Evolutionary conservation across 768 basidiomycete genomes (phyloP).

Genomic region (Boletus insuetus): DNA sequence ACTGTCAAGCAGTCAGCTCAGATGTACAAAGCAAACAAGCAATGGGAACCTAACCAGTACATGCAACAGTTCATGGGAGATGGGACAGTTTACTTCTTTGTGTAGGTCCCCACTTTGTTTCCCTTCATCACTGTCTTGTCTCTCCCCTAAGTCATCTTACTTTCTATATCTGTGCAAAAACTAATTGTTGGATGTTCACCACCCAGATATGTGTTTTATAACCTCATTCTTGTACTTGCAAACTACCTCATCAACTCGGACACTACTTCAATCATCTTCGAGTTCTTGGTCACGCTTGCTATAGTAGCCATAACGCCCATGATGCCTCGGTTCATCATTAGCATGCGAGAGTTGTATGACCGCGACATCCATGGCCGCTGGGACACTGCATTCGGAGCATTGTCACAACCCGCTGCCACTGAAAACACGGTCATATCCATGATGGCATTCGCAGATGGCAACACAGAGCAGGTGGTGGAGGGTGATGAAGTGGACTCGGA

Average conservation of each 20-base stretch:
- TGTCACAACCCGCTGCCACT: neutral
- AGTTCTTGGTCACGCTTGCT: neutral
- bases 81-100: slow-evolving; percentile 6
- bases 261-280: neutral
- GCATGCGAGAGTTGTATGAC: neutral
- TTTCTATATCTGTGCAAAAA: too few species aligned
- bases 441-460: neutral
- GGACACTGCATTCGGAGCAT: neutral
- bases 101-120: neutral
- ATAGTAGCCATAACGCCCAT: neutral
- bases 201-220: neutral
- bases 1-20: neutral
- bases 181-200: neutral
- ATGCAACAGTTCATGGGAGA: slow-evolving; percentile 1
- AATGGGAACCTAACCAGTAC: neutral
- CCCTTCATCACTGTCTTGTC: neutral
- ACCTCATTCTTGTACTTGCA: neutral
- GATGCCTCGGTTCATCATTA: neutral
- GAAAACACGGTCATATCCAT: neutral
- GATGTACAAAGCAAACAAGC: neutral
- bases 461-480: neutral
- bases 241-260: too few species aligned
- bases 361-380: neutral
- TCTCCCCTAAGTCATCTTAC: too few species aligned
- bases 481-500: neutral